Conservation (phyloP, 176 grass and related monocot genomes). For the Thalia dealbata region DNA sequence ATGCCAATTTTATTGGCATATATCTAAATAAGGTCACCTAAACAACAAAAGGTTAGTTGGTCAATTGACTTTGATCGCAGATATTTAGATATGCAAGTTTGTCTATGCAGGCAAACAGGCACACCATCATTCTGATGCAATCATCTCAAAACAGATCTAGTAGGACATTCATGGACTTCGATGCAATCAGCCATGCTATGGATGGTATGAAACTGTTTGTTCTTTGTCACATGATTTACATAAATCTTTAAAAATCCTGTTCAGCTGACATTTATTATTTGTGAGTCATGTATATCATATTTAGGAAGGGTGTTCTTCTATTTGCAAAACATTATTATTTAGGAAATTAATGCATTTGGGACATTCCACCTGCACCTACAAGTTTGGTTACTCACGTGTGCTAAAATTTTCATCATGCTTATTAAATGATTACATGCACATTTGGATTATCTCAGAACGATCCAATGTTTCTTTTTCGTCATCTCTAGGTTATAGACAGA, state of each 20-base stretch:
- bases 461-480: no score
- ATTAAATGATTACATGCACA: no score
- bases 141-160: constrained; percentile 41
- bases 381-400: not conserved
- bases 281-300: not conserved
- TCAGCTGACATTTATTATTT: not conserved
- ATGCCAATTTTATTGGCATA: not conserved
- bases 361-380: not conserved
- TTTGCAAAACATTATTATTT: not conserved
- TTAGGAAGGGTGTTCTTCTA: not conserved
- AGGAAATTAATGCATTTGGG: not conserved
- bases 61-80: not conserved
- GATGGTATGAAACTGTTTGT: constrained; percentile 32
- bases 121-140: constrained; percentile 75
- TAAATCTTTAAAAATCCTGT: not conserved
- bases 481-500: no score
- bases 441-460: no score
- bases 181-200: constrained; percentile 59
- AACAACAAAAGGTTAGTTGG: no score
- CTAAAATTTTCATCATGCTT: not conserved
- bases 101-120: constrained; percentile 38
- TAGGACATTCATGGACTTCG: constrained; percentile 73
- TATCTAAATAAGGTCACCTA: no score
- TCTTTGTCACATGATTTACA: not conserved
- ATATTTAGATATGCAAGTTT: not conserved